A percentile compares a stretch with the other conserved stretches of the same genome.
Evolutionary conservation across 2,329 filamentous ascomycete genomes (phyloP).

Genomic region (Penicillium sp.): DNA sequence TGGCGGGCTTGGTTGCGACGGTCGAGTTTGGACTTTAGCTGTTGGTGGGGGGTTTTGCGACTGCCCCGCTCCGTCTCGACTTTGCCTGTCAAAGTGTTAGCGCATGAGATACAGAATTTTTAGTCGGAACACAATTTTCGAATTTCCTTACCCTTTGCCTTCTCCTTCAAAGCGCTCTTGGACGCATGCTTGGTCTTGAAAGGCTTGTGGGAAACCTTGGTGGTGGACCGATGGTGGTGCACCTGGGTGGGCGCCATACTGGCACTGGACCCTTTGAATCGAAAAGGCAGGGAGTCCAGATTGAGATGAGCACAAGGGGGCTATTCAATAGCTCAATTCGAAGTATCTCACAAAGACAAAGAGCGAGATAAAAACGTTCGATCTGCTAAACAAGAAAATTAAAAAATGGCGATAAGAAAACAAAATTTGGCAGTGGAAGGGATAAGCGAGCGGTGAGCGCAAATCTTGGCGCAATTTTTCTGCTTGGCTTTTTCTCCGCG

Average conservation of each 20-base stretch:
- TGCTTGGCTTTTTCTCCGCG: slow-evolving; percentile 27
- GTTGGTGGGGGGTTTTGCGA: slow-evolving; percentile 89
- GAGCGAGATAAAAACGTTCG: not conserved
- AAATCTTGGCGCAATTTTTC: slow-evolving; percentile 44
- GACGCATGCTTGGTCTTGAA: slow-evolving; percentile 92
- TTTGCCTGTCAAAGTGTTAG: slow-evolving; percentile 62
- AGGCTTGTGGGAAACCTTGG: slow-evolving; percentile 82
- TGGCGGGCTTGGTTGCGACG: slow-evolving; percentile 94
- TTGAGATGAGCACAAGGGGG: slow-evolving; percentile 15
- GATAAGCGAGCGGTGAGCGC: slow-evolving; percentile 37
- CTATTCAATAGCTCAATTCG: slow-evolving; percentile 1
- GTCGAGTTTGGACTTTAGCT: slow-evolving; percentile 96
- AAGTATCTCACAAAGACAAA: not conserved
- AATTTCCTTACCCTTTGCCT: slow-evolving; percentile 69
- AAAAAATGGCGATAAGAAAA: slow-evolving; percentile 32
- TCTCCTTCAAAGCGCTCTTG: slow-evolving; percentile 82
- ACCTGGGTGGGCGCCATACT: slow-evolving; percentile 72
- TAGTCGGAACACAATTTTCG: not conserved
- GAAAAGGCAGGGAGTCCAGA: slow-evolving; percentile 68
- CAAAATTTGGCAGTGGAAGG: slow-evolving; percentile 41
- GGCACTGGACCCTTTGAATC: slow-evolving; percentile 74
- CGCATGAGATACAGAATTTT: slow-evolving; percentile 4
- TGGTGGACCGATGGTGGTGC: slow-evolving; percentile 88
- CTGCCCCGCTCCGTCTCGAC: slow-evolving; percentile 70
- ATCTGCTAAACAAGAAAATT: slow-evolving; percentile 8